phyloP scores from a whole-genome alignment of 1,284 basidiomycete genomes.

The Tetrapyrgos nigripes region DNA sequence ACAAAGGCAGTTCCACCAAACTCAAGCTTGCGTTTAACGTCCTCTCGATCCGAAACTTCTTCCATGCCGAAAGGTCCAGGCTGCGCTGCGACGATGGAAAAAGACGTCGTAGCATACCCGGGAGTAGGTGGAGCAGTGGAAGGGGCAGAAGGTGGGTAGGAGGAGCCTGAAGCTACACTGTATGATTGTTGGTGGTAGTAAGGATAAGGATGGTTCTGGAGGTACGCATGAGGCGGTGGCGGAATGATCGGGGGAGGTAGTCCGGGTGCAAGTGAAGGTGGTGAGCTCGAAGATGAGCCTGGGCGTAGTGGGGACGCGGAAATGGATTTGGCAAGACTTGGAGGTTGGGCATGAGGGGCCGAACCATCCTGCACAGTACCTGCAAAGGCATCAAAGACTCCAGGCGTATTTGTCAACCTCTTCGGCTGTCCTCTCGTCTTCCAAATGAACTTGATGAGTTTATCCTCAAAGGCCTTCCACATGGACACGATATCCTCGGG shows the following conservation, averaged over 20 bases:
- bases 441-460: slow-evolving; percentile 86
- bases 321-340: background rate
- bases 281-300: background rate
- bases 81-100: background rate
- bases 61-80: slow-evolving; percentile 18
- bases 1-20: background rate
- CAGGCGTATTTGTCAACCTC: slow-evolving; percentile 29
- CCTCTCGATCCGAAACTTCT: slow-evolving; percentile 10
- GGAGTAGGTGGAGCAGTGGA: background rate
- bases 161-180: background rate
- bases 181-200: background rate
- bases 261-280: background rate
- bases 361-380: too few species aligned
- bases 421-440: slow-evolving; percentile 52
- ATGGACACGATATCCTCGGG: slow-evolving; percentile 72
- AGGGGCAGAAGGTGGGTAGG: background rate
- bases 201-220: background rate
- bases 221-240: background rate
- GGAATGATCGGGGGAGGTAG: too few species aligned
- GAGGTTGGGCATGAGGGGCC: background rate
- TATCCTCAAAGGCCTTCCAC: slow-evolving; percentile 73
- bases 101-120: background rate
- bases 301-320: background rate
- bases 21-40: background rate
- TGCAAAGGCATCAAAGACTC: background rate